Percentiles rank a stretch among this genome's conserved stretches.
phyloP scores from a whole-genome alignment of 805 yeast genomes.

The Cyberlindnera veronae region DNA sequence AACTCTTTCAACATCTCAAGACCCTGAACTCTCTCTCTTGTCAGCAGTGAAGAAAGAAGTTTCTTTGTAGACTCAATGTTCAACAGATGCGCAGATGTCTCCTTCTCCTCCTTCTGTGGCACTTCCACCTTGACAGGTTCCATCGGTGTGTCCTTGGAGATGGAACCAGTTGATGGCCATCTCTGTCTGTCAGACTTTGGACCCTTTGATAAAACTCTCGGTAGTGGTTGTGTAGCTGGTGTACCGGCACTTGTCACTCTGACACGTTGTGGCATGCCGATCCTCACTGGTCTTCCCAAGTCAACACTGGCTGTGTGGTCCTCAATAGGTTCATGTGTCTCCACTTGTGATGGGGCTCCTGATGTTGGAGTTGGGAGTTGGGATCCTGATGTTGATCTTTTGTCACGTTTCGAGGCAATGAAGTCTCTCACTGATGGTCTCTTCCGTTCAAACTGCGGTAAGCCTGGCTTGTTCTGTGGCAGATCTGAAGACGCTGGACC shows the following conservation, averaged over 20 bases:
- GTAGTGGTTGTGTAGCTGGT: slow-evolving; percentile 12
- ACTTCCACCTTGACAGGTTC: slow-evolving; percentile 1
- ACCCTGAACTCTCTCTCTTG: slow-evolving; percentile 27
- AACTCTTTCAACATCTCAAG: slow-evolving; percentile 12
- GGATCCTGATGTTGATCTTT: slow-evolving; percentile 36
- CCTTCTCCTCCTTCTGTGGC: background rate
- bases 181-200: slow-evolving; percentile 8
- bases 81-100: background rate
- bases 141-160: slow-evolving; percentile 8
- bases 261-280: slow-evolving; percentile 24
- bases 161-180: slow-evolving; percentile 1
- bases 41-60: slow-evolving; percentile 21
- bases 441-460: slow-evolving; percentile 19
- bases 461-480: slow-evolving; percentile 7
- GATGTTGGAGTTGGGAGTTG: slow-evolving; percentile 24
- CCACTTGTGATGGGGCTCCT: no score
- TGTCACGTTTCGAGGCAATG: slow-evolving; percentile 42
- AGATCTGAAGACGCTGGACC: slow-evolving; percentile 10
- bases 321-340: background rate
- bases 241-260: slow-evolving; percentile 20
- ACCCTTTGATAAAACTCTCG: slow-evolving; percentile 20
- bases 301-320: slow-evolving; percentile 11
- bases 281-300: slow-evolving; percentile 23
- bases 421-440: slow-evolving; percentile 48
- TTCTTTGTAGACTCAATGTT: slow-evolving; percentile 9